phyloP scores from a whole-genome alignment of 2,329 filamentous ascomycete species.

The Trichoderma aggressivum region DNA sequence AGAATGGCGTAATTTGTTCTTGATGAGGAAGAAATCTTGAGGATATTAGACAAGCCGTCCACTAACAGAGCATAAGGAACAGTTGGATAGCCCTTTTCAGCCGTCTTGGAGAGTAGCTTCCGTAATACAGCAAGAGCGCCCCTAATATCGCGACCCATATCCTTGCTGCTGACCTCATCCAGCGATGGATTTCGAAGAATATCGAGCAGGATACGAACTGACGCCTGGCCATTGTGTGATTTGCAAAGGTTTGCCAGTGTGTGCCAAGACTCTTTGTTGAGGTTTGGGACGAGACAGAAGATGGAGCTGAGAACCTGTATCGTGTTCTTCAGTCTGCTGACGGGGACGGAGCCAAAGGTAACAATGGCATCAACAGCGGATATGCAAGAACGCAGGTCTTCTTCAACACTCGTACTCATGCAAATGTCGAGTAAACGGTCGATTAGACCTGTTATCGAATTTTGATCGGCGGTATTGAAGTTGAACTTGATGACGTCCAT shows the following conservation, averaged over 20 bases:
- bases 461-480: constrained; percentile 63
- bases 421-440: constrained; percentile 63
- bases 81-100: constrained; percentile 57
- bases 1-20: constrained; percentile 48
- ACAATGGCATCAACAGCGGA: constrained; percentile 66
- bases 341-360: constrained; percentile 68
- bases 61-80: constrained; percentile 58
- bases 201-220: constrained; percentile 62
- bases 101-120: constrained; percentile 58
- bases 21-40: constrained; percentile 42
- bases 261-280: constrained; percentile 65
- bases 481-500: constrained; percentile 73
- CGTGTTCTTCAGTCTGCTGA: constrained; percentile 59
- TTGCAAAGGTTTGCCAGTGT: constrained; percentile 67
- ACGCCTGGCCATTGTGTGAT: constrained; percentile 70
- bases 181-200: constrained; percentile 51
- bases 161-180: constrained; percentile 47
- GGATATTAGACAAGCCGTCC: constrained; percentile 53
- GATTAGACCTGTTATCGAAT: constrained; percentile 59
- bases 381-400: constrained; percentile 66
- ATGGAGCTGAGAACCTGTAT: constrained; percentile 71
- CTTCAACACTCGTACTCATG: constrained; percentile 60
- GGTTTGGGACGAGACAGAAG: constrained; percentile 59
- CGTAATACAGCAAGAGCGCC: constrained; percentile 61
- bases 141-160: constrained; percentile 54